A percentile compares a stretch with the other conserved stretches of the same genome.
Evolutionary conservation across 2,329 filamentous ascomycete species (phyloP).

Genomic region (Huntiella decipiens): DNA sequence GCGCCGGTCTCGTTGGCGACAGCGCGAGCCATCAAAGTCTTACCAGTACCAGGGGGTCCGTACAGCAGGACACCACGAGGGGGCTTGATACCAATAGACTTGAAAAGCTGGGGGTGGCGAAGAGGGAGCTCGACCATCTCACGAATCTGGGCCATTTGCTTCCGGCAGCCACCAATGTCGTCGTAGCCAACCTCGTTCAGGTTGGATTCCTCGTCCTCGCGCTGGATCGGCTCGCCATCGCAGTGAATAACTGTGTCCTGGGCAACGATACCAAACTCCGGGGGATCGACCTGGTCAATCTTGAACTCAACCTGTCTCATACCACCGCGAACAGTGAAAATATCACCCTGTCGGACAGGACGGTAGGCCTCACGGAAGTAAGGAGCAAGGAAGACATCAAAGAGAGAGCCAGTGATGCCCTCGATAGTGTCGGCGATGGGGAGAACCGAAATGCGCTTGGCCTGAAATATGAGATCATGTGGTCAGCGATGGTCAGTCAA

Average conservation of each 20-base stretch:
- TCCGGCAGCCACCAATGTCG: slow-evolving; percentile 96
- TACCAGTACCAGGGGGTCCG: slow-evolving; percentile 95
- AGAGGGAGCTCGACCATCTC: slow-evolving; percentile 96
- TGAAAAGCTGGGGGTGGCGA: slow-evolving; percentile 95
- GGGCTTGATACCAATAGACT: slow-evolving; percentile 99
- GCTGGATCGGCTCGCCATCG: slow-evolving; percentile 85
- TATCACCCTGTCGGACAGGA: slow-evolving; percentile 88
- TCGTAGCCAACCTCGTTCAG: slow-evolving; percentile 98
- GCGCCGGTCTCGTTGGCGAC: slow-evolving; percentile 98
- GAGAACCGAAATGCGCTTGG: slow-evolving; percentile 95
- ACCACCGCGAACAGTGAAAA: slow-evolving; percentile 91
- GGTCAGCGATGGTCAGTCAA: background rate
- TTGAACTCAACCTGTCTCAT: slow-evolving; percentile 99
- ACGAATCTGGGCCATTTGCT: slow-evolving; percentile 99
- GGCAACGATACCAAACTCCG: slow-evolving; percentile 95
- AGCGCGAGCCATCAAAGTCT: slow-evolving; percentile 95
- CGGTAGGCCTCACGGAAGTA: slow-evolving; percentile 99
- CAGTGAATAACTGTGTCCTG: slow-evolving; percentile 99
- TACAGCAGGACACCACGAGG: slow-evolving; percentile 93
- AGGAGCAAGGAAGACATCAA: slow-evolving; percentile 96
- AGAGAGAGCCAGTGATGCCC: slow-evolving; percentile 90
- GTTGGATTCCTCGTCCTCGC: slow-evolving; percentile 97
- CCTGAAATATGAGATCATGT: slow-evolving; percentile 30
- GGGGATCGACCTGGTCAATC: slow-evolving; percentile 94
- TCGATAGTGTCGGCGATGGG: slow-evolving; percentile 97